Base-by-base conservation (phyloP, 1,139 yeast species). In the Pneumocystis canis region DNA sequence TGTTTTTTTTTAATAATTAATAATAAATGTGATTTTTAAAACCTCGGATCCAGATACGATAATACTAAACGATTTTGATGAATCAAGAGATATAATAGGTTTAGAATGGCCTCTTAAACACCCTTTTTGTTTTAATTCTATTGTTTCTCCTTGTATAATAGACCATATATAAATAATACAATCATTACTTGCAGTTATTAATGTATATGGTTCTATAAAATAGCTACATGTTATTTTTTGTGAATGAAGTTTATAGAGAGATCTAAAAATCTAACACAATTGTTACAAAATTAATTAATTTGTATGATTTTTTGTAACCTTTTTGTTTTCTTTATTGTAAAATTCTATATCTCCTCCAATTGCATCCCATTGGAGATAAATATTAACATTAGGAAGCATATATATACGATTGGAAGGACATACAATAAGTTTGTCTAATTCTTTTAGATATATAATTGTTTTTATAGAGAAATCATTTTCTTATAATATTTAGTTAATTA, bases 161-260 rank as follows among this genome's bases (percentile, higher is more conserved):
- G 62, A 63, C 70, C 69, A 68, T 11, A 68, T 65, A 31, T 66
- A 65, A 28, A 69, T 54, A 58, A 68, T 68, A 25, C 67, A 62
- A 59, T 69, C 71, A 14, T 63, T 61, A 5, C 71, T 68, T 6
- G 65, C 70, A 2, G 70, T 68, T 11, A 69, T 63, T 7, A 69
- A 58, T 11, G 68, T 66, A 7, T 64, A 61, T 41, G 67, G 64
- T 40, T 67, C 71, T 25, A 66, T 66, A 33, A 66, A 64, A 32
- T 60, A 60, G 6, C 66, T 64, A 18, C 64, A 65, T 5, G 68
- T 63, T 31, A 69, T 62, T 14, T 61, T 61, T 18, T 63, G 60
- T n/a, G 63, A 62, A 63, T 69, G 71, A 11, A 69, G 56, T 33
- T 68, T 65, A 56, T 69, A 68, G 35, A 67, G 66, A n/a, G 67